Percentiles rank a stretch among this genome's conserved stretches.
phyloP scores from a whole-genome alignment of 768 basidiomycete species.

The Xerocomellus intermedius region DNA sequence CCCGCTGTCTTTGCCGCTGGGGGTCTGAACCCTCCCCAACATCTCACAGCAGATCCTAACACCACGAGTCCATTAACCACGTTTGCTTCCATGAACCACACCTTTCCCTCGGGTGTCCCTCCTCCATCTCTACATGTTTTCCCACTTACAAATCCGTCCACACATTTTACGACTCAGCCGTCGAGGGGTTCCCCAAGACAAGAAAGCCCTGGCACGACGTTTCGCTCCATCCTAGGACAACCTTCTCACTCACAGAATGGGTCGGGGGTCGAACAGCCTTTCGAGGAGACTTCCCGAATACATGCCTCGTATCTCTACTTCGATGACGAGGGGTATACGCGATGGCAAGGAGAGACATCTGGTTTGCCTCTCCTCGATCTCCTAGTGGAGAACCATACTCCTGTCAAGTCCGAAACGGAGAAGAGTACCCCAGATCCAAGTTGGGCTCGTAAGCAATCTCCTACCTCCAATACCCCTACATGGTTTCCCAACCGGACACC shows the following conservation, averaged over 20 bases:
- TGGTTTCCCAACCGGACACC: conserved; percentile 87
- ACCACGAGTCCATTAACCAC: conserved; percentile 35
- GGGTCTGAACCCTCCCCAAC: conserved; percentile 36
- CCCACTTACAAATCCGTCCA: conserved; percentile 79
- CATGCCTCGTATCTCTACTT: conserved; percentile 82
- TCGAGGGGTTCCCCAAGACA: conserved; percentile 43
- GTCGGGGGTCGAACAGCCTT: conserved; percentile 41
- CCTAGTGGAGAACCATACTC: conserved; percentile 67
- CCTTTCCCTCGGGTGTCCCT: conserved; percentile 59
- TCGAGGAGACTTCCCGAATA: conserved; percentile 61
- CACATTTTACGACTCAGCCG: conserved; percentile 60
- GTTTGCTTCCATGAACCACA: conserved; percentile 40
- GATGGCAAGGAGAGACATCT: conserved; percentile 93
- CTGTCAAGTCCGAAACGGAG: conserved; percentile 36
- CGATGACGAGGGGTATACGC: conserved; percentile 82
- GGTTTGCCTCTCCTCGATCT: conserved; percentile 87
- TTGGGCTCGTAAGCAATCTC: conserved; percentile 33
- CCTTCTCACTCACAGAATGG: conserved; percentile 28
- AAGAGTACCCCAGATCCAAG: conserved; percentile 25
- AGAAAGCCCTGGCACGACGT: conserved; percentile 42
- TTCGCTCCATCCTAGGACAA: conserved; percentile 41
- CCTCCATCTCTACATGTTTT: conserved; percentile 76
- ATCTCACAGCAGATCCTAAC: conserved; percentile 35
- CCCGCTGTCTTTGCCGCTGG: conserved; percentile 73
- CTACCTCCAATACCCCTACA: conserved; percentile 39